Conservation (phyloP, 2,329 filamentous ascomycete species). For the Aureobasidium pullulans region DNA sequence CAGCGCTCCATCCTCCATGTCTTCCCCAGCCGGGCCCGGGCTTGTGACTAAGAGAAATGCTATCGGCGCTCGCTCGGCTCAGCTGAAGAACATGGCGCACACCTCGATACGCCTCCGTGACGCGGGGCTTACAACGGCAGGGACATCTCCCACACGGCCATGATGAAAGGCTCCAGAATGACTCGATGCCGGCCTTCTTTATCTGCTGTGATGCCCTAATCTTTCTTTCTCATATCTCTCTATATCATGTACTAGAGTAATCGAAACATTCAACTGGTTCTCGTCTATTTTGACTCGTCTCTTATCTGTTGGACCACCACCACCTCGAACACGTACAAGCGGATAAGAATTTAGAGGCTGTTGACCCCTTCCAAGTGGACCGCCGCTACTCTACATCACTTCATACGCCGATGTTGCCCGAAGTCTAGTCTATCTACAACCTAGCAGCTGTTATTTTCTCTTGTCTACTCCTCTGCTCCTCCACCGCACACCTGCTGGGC, state of each 20-base stretch:
- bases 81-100: background rate
- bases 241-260: background rate
- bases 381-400: background rate
- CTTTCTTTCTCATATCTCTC: background rate
- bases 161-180: slow-evolving; percentile 1
- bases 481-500: background rate
- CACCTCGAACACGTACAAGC: background rate
- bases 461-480: background rate
- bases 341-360: background rate
- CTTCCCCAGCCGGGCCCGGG: background rate
- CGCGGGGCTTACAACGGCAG: slow-evolving; percentile 4
- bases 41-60: slow-evolving; percentile 3
- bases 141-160: background rate
- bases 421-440: background rate
- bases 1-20: background rate
- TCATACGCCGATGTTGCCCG: background rate
- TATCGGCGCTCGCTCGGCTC: slow-evolving; percentile 6
- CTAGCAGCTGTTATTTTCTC: background rate
- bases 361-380: background rate
- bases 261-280: background rate
- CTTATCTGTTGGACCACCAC: background rate
- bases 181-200: background rate
- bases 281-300: background rate
- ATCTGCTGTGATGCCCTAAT: slow-evolving; percentile 6
- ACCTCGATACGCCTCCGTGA: background rate